These are phyloP conservation scores for Ceratocystis lukuohia DNA, from an alignment of 2,329 filamentous ascomycete species.

Conservation along the genomic window DNA sequence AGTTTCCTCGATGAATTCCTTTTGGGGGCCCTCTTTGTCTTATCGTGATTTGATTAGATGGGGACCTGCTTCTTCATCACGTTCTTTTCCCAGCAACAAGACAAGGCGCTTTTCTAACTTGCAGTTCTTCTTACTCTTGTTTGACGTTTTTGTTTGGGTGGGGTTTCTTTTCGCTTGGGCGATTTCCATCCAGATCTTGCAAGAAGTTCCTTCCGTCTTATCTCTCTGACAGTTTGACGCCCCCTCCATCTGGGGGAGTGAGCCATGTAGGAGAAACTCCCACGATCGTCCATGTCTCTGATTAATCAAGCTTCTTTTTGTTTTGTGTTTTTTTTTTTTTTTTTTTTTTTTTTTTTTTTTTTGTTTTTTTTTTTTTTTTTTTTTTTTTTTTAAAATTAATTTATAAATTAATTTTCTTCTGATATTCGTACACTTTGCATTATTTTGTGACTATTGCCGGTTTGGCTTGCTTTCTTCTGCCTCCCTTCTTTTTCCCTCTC, in stretches of 20 bases:
- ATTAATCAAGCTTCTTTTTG: neutral
- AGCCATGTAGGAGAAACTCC: no score
- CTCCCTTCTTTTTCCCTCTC: neutral
- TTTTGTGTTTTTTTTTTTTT: neutral
- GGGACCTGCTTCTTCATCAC: no score
- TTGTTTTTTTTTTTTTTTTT: neutral
- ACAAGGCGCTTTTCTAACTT: no score
- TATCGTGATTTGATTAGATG: no score
- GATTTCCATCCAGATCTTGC: neutral
- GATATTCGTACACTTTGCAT: neutral
- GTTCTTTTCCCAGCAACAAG: no score
- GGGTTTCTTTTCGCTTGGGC: neutral
- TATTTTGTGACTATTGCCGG: neutral
- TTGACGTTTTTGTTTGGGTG: no score
- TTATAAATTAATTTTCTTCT: neutral
- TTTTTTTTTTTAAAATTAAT: neutral
- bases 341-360: neutral
- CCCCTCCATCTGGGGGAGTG: neutral
- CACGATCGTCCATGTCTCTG: no score
- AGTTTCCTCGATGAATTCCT: neutral
- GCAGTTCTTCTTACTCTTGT: no score
- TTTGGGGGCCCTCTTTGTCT: neutral
- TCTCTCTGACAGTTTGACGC: constrained; percentile 4
- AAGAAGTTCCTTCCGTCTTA: neutral
- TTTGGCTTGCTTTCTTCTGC: neutral